Base-by-base conservation (phyloP, 257 asterid species). In the Solanum megistacrolobum region DNA sequence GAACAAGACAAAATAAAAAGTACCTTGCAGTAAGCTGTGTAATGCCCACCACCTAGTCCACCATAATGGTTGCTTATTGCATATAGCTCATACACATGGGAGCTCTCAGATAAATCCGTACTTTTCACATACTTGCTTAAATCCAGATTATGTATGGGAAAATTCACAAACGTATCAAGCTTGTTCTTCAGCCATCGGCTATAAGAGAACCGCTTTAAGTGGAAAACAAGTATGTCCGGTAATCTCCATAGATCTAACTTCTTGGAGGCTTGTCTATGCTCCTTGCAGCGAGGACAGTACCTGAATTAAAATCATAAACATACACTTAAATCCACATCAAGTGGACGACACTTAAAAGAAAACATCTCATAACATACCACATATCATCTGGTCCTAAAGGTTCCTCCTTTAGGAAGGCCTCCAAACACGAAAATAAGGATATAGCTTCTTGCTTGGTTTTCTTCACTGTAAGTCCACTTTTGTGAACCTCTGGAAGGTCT, bases 21-120 rank as follows among this genome's bases (percentile, higher is more conserved):
- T 94, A 96, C 99, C 98, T 96, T 96, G 92, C 98, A 95, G 86
- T 97, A 96, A 52, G 99, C 99, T 52, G 99, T 93, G 90, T 97
- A 97, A 90, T 96, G 99, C 12, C 99, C 99, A 0, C 99, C 99
- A 74, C 99, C 99, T 48, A 97, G 96, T 90, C 98, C 98, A 23
- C 99, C 99, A 86, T 97, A 97, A 90, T 97, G 99, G 89, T 97
- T 97, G 91, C 99, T 97, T 88, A 97, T 91, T 81, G 99, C 99
- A 87, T 92, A 97, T 71, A 97, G 90, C 92, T 97, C 99, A 46
- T 97, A 97, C 5, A 90, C 91, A 73, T 94, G 90, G 46, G 95
- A 90, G n/a, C 96, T 94, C 76, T 90, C 98, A 71, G 93, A 90
- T 62, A 92, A 92, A 75, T 91, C 95, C 85, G 84, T 91, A 89